phyloP scores from a whole-genome alignment of 495 filamentous ascomycete genomes.

The Thermothielavioides terrestris region DNA sequence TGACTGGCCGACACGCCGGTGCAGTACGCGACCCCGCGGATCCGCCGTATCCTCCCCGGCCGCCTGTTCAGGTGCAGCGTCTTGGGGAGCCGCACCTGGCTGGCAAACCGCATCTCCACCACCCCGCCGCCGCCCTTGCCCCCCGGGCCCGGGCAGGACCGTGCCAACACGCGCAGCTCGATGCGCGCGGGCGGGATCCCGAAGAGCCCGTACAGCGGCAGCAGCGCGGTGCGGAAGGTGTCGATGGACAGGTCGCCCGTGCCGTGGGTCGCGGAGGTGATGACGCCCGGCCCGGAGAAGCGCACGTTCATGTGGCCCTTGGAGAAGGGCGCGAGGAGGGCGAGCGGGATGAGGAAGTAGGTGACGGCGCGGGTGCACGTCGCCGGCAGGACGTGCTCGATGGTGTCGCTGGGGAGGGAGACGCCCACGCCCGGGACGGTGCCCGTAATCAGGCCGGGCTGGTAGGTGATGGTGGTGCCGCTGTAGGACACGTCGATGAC shows the following conservation, averaged over 20 bases:
- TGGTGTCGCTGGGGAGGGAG: constrained; percentile 51
- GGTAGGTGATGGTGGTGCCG: constrained; percentile 83
- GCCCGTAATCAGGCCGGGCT: constrained; percentile 85
- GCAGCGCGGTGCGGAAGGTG: constrained; percentile 82
- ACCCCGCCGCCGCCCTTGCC: constrained; percentile 80
- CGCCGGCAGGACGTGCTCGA: constrained; percentile 68
- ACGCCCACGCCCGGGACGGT: constrained; percentile 58
- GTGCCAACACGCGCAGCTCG: constrained; percentile 71
- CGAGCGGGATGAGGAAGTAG: constrained; percentile 86
- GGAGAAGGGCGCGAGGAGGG: constrained; percentile 85
- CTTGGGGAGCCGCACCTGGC: constrained; percentile 86
- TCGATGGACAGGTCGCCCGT: constrained; percentile 81
- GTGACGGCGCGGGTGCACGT: constrained; percentile 71
- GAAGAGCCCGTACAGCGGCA: constrained; percentile 83
- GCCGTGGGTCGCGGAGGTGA: constrained; percentile 67
- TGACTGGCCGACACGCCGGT: constrained; percentile 84
- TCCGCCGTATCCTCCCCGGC: constrained; percentile 76
- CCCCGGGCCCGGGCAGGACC: constrained; percentile 64
- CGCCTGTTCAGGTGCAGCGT: constrained; percentile 78
- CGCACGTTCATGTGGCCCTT: constrained; percentile 81
- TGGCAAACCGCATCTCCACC: constrained; percentile 83
- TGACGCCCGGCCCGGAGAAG: constrained; percentile 86
- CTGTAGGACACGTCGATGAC: constrained; percentile 91
- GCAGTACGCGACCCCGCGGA: constrained; percentile 88
- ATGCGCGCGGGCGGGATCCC: constrained; percentile 74